These are phyloP conservation scores for Pulveroboletus ravenelii DNA, from an alignment of 768 basidiomycete genomes.

Conservation along the genomic window DNA sequence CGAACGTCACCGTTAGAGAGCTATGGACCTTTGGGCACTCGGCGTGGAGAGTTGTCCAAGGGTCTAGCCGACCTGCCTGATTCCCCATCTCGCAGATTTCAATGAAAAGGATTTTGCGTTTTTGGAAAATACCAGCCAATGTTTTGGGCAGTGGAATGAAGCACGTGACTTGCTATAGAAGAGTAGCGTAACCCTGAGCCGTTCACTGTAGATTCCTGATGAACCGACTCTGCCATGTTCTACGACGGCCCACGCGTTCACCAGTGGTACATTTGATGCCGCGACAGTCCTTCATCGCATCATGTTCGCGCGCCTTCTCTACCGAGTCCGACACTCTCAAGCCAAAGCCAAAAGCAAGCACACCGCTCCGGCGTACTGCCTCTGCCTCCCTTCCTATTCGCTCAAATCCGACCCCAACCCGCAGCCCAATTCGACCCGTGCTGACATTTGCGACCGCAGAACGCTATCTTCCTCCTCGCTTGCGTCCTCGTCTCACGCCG, in stretches of 20 bases:
- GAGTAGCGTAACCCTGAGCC: neutral
- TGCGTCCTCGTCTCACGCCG: constrained; percentile 53
- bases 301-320: constrained; percentile 13
- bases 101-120: too few relatives aligned
- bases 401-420: constrained; percentile 79
- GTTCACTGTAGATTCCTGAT: constrained; percentile 5
- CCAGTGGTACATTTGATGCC: neutral
- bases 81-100: too few relatives aligned
- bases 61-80: too few relatives aligned
- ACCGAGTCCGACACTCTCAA: constrained; percentile 32
- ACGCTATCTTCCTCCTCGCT: constrained; percentile 63
- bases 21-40: too few relatives aligned
- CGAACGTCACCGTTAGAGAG: too few relatives aligned
- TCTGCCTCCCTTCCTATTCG: constrained; percentile 84
- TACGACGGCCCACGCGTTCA: neutral
- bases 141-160: too few relatives aligned
- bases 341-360: constrained; percentile 76
- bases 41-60: too few relatives aligned
- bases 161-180: constrained; percentile 7
- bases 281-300: neutral
- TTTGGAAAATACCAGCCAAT: too few relatives aligned
- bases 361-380: constrained; percentile 77
- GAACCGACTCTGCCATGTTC: constrained; percentile 13
- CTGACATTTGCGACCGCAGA: constrained; percentile 84
- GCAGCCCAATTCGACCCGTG: constrained; percentile 69